Percentiles rank a stretch among this genome's conserved stretches.
Conservation (phyloP, 306 rosid species). For the Gastrolobium villosum region DNA sequence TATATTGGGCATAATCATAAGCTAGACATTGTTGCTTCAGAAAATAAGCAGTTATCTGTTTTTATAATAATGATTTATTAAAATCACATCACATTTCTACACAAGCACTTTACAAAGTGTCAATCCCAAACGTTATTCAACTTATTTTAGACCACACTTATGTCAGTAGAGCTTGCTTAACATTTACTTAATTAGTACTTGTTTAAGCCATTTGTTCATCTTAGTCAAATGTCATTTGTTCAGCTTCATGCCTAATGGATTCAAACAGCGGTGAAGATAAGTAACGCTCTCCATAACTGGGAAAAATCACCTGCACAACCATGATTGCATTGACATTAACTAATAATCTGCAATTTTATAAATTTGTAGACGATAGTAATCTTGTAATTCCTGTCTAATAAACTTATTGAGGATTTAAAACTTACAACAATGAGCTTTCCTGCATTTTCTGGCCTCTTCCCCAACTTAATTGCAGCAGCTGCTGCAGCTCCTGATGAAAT, state of each 20-base stretch:
- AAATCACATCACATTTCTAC: background rate
- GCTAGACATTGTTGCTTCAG: background rate
- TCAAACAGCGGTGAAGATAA: constrained; percentile 67
- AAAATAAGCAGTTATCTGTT: too few relatives aligned
- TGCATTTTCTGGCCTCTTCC: constrained; percentile 73
- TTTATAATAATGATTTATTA: background rate
- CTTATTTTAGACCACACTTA: constrained; percentile 9
- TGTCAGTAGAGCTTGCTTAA: constrained; percentile 14
- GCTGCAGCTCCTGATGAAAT: constrained; percentile 93
- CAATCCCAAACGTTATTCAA: constrained; percentile 1
- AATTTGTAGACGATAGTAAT: background rate
- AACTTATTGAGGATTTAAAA: constrained; percentile 18
- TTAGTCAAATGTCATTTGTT: constrained; percentile 63
- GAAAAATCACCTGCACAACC: constrained; percentile 64
- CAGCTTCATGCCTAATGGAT: constrained; percentile 67
- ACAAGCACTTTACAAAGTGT: background rate
- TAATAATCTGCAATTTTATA: background rate
- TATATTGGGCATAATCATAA: background rate
- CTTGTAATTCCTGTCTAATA: constrained; percentile 12
- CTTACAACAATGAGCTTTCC: constrained; percentile 85
- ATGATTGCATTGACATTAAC: constrained; percentile 12
- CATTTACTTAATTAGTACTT: background rate
- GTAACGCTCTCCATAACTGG: constrained; percentile 77
- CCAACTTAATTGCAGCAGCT: constrained; percentile 75
- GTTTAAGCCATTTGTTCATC: constrained; percentile 9